phyloP scores from a whole-genome alignment of 805 yeast species.

The Spathaspora sp. region DNA sequence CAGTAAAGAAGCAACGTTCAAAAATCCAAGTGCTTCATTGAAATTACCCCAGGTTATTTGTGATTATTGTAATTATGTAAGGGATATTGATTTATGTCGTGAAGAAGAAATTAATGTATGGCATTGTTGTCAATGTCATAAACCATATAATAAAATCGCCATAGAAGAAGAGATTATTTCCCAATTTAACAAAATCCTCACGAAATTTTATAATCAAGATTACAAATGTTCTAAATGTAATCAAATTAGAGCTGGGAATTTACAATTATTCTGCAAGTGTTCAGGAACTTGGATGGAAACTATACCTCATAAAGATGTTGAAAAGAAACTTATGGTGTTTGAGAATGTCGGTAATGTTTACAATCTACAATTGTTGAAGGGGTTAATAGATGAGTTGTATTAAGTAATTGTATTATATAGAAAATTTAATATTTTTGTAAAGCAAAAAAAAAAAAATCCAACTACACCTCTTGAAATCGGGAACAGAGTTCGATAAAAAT shows the following conservation, averaged over 20 bases:
- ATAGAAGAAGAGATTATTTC: constrained; percentile 78
- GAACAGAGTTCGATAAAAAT: not conserved
- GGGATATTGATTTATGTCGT: constrained; percentile 80
- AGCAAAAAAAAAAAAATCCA: not conserved
- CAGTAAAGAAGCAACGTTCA: constrained; percentile 67
- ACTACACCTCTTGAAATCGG: not conserved
- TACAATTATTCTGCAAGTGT: constrained; percentile 77
- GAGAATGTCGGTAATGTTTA: constrained; percentile 57
- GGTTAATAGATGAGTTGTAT: constrained; percentile 23
- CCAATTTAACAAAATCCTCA: constrained; percentile 51
- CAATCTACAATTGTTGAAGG: constrained; percentile 54
- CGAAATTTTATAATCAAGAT: constrained; percentile 76
- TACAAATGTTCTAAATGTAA: constrained; percentile 76
- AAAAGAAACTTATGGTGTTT: constrained; percentile 45
- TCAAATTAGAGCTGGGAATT: constrained; percentile 58
- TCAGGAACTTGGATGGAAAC: constrained; percentile 83
- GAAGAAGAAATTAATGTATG: constrained; percentile 53
- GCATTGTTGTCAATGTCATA: constrained; percentile 66
- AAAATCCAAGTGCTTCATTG: constrained; percentile 71
- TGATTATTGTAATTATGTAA: constrained; percentile 67
- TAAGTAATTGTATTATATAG: not conserved
- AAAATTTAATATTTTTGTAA: not conserved
- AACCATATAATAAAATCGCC: constrained; percentile 58
- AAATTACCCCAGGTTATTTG: constrained; percentile 69
- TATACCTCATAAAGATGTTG: constrained; percentile 41